Evolutionary conservation across 73 alveolate species (phyloP).

Genomic region (Tetrahymena elliotti): DNA sequence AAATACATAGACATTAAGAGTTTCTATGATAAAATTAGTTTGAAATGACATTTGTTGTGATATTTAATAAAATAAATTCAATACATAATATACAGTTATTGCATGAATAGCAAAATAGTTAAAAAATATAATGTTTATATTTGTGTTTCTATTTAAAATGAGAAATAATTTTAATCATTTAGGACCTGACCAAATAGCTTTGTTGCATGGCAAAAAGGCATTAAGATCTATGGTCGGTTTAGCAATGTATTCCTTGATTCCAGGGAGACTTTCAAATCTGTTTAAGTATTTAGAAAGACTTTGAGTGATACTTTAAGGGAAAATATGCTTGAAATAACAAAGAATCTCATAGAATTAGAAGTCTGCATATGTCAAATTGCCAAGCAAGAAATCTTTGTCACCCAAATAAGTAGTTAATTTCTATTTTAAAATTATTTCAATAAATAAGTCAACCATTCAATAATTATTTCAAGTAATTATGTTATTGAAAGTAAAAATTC

Average conservation of each 20-base stretch:
- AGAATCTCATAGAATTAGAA: not conserved
- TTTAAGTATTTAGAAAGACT: not conserved
- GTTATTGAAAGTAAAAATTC: too few relatives aligned
- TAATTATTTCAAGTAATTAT: too few relatives aligned
- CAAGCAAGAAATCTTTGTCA: not conserved
- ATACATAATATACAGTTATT: too few relatives aligned
- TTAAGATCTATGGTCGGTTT: not conserved
- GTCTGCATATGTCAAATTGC: not conserved
- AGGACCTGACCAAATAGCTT: not conserved
- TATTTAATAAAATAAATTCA: too few relatives aligned
- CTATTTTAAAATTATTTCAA: not conserved
- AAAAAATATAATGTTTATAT: too few relatives aligned
- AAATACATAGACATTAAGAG: too few relatives aligned
- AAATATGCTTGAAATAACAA: not conserved
- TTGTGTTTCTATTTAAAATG: too few relatives aligned
- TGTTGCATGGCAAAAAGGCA: not conserved
- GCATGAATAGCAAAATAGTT: too few relatives aligned
- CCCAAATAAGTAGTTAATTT: not conserved
- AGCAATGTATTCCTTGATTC: not conserved
- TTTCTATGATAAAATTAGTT: too few relatives aligned
- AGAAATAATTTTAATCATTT: not conserved
- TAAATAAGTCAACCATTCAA: too few relatives aligned
- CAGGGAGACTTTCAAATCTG: not conserved
- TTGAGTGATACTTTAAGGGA: not conserved
- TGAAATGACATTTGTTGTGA: too few relatives aligned